phyloP scores from a whole-genome alignment of 495 filamentous ascomycete genomes.

The Podospora fimiseda region DNA sequence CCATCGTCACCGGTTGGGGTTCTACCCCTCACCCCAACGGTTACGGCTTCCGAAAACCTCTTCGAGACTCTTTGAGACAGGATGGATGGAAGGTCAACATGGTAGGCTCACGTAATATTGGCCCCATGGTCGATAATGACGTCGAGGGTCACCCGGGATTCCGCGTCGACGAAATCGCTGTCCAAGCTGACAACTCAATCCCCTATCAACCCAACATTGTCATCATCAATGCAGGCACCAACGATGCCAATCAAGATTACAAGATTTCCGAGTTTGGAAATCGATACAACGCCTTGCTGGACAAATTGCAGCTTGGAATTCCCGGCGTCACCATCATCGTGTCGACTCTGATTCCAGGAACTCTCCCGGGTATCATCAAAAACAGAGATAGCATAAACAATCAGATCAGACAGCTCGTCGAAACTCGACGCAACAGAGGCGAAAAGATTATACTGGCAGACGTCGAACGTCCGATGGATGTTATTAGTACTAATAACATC shows the following conservation, averaged over 20 bases:
- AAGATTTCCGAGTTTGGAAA: slow-evolving; percentile 16
- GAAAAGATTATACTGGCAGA: slow-evolving; percentile 8
- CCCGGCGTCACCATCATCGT: slow-evolving; percentile 39
- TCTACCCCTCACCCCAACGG: slow-evolving; percentile 32
- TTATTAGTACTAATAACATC: neutral
- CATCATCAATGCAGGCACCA: slow-evolving; percentile 40
- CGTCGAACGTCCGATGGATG: neutral
- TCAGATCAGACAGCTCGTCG: slow-evolving; percentile 5
- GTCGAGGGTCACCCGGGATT: slow-evolving; percentile 41
- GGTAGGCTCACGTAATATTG: slow-evolving; percentile 36
- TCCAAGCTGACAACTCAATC: slow-evolving; percentile 15
- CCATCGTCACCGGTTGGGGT: slow-evolving; percentile 40
- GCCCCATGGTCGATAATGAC: slow-evolving; percentile 44
- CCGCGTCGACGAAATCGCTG: slow-evolving; percentile 33
- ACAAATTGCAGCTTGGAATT: slow-evolving; percentile 29
- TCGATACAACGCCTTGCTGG: slow-evolving; percentile 25
- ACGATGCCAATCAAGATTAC: slow-evolving; percentile 29
- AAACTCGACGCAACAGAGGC: slow-evolving; percentile 14
- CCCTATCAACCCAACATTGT: slow-evolving; percentile 40
- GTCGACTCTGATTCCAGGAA: slow-evolving; percentile 32
- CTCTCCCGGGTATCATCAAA: neutral
- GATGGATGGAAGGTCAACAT: slow-evolving; percentile 36
- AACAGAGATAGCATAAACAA: slow-evolving; percentile 2
- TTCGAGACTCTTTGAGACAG: slow-evolving; percentile 18
- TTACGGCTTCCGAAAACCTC: slow-evolving; percentile 33